Percentiles rank a stretch among this genome's conserved stretches.
Conservation (phyloP, 73 alveolate genomes). For the Paramecium primaurelia region DNA sequence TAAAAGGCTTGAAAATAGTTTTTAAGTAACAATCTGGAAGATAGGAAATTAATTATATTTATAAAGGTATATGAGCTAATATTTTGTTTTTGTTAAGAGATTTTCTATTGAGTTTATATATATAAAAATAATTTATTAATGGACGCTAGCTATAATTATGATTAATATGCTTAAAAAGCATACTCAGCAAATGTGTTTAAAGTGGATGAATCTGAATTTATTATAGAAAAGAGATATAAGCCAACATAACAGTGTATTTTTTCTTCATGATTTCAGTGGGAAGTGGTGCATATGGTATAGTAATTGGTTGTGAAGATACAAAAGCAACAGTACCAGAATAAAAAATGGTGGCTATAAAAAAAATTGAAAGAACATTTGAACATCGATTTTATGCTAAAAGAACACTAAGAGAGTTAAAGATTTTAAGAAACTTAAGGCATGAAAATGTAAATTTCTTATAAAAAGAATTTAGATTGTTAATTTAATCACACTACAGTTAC, state of each 20-base stretch:
- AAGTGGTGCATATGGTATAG: slow-evolving; percentile 70
- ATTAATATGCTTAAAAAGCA: background rate
- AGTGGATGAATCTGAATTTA: slow-evolving; percentile 44
- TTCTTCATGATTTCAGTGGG: slow-evolving; percentile 51
- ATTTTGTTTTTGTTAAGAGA: background rate
- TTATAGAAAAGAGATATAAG: slow-evolving; percentile 26
- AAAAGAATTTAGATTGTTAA: slow-evolving; percentile 54
- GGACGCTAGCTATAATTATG: slow-evolving; percentile 20
- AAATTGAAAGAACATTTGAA: slow-evolving; percentile 81
- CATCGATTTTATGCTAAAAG: slow-evolving; percentile 71
- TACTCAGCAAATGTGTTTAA: slow-evolving; percentile 34
- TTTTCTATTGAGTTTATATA: background rate
- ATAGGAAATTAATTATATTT: background rate
- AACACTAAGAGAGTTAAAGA: slow-evolving; percentile 77
- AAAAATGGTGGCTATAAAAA: slow-evolving; percentile 74
- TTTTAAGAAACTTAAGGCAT: slow-evolving; percentile 65
- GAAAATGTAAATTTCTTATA: slow-evolving; percentile 61
- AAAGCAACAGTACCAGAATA: slow-evolving; percentile 17
- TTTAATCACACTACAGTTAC: slow-evolving; percentile 49
- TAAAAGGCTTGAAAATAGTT: background rate
- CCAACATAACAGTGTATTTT: slow-evolving; percentile 41
- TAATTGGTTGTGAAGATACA: slow-evolving; percentile 53
- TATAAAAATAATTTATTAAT: background rate
- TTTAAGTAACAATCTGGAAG: background rate
- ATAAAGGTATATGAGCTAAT: background rate